These are phyloP conservation scores for Mortierella alpina DNA, from an alignment of 192 early-diverging fungal species.

Conservation along the genomic window DNA sequence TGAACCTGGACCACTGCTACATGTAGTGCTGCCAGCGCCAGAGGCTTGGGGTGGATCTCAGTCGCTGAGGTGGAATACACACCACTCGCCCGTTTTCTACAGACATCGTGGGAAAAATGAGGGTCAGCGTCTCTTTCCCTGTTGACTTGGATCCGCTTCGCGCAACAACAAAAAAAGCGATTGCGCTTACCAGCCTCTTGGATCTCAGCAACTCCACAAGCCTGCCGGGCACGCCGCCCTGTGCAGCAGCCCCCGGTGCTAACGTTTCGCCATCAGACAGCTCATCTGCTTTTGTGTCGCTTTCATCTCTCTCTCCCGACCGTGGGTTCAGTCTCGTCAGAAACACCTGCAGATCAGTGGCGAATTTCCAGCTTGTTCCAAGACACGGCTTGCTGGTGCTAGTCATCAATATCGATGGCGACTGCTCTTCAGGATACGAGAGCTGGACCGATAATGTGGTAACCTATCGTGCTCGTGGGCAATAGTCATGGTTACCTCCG, in stretches of 20 bases:
- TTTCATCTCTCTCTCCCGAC: background rate
- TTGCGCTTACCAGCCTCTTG: constrained; percentile 25
- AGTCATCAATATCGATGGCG: constrained; percentile 32
- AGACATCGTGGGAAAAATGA: background rate
- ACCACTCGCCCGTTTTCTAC: constrained; percentile 46
- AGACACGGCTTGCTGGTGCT: constrained; percentile 27
- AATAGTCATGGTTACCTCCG: background rate
- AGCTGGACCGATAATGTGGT: constrained; percentile 20
- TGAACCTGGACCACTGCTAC: no score
- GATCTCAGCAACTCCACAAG: constrained; percentile 33
- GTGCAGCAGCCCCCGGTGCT: no score
- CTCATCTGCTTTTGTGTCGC: background rate
- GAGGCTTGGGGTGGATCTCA: background rate
- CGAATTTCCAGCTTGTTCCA: constrained; percentile 31
- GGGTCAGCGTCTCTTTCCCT: background rate
- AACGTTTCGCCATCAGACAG: background rate
- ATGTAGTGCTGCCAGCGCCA: no score
- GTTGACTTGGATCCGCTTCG: background rate
- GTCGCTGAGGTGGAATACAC: constrained; percentile 17
- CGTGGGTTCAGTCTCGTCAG: constrained; percentile 11
- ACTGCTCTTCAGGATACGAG: constrained; percentile 26
- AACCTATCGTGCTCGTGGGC: constrained; percentile 3
- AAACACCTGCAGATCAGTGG: constrained; percentile 36
- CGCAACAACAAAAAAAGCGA: background rate
- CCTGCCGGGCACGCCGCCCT: background rate